Base-by-base conservation (phyloP, 2,329 filamentous ascomycete genomes). In the Chrysoporthe cubensis region DNA sequence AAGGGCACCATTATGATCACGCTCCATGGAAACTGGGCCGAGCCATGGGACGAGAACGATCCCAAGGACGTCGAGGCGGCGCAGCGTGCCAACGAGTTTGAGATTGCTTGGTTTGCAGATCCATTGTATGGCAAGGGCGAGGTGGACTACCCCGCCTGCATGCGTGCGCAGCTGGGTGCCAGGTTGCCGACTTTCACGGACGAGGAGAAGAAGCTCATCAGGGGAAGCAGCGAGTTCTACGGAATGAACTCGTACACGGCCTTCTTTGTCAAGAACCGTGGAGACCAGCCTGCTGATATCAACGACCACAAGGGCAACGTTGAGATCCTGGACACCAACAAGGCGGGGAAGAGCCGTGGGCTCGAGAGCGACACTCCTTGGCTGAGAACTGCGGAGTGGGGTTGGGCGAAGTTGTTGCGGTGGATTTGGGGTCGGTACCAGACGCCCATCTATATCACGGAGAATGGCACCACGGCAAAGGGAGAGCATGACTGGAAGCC, bases 211-310 rank as follows among this genome's bases (percentile, higher is more conserved):
- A 74, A 69, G n/a, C 72, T 81, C 7, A 73, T 81, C 5, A 74
- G 77, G 0, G 77, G 78, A 1, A 80, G 78, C 66, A 79, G 78
- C 2, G 76, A 79, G 58, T 76, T 76, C 34, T 81, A 81, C 62
- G 80, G 80, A 42, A 81, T 81, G 78, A 81, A 82, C 71, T 80
- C 78, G 16, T 82, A 82, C 72, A 79, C 78, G 0, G 76, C 79
- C 0, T 80, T 80, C 56, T 81, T 75, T 44, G 74, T 79, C 16
- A 74, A 73, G 5, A 77, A 81, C 67, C 76, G 75, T 16, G 68
- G 68, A 3, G 76, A 74, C 44, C 74, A 67, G n/a, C 75, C 73
- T 40, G 71, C 80, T 8, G 79, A 80, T 46, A 74, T 78, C 57
- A 78, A 76, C 43, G 80, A 81, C 61, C 77, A 80, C 70, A 74